Conservation (phyloP, 768 basidiomycete genomes). For the Hortiboletus campestris region DNA sequence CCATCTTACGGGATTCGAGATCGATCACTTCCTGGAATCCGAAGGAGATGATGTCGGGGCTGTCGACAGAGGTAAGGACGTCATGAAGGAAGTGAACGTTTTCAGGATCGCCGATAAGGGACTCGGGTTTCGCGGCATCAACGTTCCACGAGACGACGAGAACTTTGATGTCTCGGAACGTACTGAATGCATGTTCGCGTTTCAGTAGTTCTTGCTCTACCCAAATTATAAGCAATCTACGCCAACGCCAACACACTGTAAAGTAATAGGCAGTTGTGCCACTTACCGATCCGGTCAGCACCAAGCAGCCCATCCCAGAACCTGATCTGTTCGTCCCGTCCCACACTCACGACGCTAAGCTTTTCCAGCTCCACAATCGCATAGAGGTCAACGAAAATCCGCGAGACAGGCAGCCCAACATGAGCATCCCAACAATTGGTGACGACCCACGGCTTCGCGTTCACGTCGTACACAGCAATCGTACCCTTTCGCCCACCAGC, state of each 20-base stretch:
- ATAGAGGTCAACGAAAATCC: slow-evolving; percentile 67
- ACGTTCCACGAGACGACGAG: slow-evolving; percentile 93
- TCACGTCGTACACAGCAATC: slow-evolving; percentile 79
- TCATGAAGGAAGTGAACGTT: slow-evolving; percentile 83
- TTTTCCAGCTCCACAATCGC: slow-evolving; percentile 68
- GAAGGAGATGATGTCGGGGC: slow-evolving; percentile 88
- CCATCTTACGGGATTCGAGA: slow-evolving; percentile 88
- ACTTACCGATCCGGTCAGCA: slow-evolving; percentile 83
- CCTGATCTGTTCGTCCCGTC: slow-evolving; percentile 66
- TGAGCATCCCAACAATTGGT: slow-evolving; percentile 91
- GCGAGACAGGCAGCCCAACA: slow-evolving; percentile 58
- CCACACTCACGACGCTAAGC: slow-evolving; percentile 72
- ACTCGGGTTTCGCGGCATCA: slow-evolving; percentile 81
- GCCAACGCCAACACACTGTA: background rate
- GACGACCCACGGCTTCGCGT: slow-evolving; percentile 73
- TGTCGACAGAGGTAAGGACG: slow-evolving; percentile 65
- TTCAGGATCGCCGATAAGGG: slow-evolving; percentile 59
- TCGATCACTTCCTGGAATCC: slow-evolving; percentile 97
- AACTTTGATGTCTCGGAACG: slow-evolving; percentile 71
- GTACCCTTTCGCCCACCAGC: slow-evolving; percentile 80
- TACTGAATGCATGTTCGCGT: slow-evolving; percentile 73
- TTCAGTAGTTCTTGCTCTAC: slow-evolving; percentile 75
- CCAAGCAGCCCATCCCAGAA: slow-evolving; percentile 92
- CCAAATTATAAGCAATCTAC: background rate
- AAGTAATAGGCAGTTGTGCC: background rate